These are phyloP conservation scores for Eucalyptus tenuipes DNA, from an alignment of 345 rosid genomes.

Conservation along the genomic window DNA sequence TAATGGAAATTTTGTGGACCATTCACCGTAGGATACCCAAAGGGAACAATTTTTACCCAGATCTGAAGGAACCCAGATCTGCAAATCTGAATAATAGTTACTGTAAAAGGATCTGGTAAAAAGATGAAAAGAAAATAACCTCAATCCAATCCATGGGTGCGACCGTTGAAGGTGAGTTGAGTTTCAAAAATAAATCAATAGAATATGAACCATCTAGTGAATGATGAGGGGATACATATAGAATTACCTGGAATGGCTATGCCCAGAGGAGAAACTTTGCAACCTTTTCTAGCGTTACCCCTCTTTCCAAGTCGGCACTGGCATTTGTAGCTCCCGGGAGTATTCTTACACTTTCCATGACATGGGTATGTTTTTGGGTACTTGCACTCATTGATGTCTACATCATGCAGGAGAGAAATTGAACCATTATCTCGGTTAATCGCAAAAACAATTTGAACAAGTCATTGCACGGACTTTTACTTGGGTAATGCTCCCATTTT, in stretches of 20 bases:
- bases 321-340: rapidly evolving
- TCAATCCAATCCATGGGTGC: not conserved
- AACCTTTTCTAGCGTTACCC: rapidly evolving
- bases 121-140: too few relatives aligned
- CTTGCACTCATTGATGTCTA: not conserved
- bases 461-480: rapidly evolving
- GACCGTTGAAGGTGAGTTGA: not conserved
- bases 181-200: not conserved
- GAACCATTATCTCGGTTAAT: not conserved
- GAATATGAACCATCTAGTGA: too few relatives aligned
- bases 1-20: not conserved
- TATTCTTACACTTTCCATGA: not conserved
- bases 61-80: not conserved
- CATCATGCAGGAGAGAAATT: not conserved
- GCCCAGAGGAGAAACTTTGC: not conserved
- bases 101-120: not conserved
- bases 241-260: not conserved
- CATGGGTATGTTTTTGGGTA: rapidly evolving
- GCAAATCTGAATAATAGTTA: not conserved
- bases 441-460: not conserved
- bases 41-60: not conserved
- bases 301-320: not conserved
- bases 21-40: not conserved
- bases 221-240: not conserved
- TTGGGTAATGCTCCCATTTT: rapidly evolving